These are phyloP conservation scores for Penicillium silybi DNA, from an alignment of 495 filamentous ascomycete species.

Conservation along the genomic window DNA sequence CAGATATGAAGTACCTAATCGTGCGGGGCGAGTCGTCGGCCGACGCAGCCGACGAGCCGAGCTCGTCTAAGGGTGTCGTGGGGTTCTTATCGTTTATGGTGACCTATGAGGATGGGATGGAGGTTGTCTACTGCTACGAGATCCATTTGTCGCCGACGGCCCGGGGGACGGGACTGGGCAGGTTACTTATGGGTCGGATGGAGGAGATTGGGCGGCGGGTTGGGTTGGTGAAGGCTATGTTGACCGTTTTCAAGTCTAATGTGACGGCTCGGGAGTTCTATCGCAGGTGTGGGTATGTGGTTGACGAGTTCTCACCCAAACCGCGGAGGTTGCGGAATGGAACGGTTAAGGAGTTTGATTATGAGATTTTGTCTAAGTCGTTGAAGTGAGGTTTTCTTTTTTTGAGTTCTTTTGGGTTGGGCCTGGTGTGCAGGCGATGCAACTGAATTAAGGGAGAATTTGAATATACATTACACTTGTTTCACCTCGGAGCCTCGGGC, in stretches of 20 bases:
- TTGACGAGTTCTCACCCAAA: conserved; percentile 62
- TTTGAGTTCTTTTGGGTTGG: neutral
- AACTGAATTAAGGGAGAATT: conserved; percentile 7
- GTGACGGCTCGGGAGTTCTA: conserved; percentile 61
- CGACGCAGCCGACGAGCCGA: conserved; percentile 3
- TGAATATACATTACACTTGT: conserved; percentile 61
- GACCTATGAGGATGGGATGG: conserved; percentile 69
- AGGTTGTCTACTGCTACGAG: conserved; percentile 86
- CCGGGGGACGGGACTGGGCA: conserved; percentile 46
- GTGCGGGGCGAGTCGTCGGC: conserved; percentile 32
- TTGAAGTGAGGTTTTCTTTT: conserved; percentile 32
- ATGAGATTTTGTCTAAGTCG: conserved; percentile 66
- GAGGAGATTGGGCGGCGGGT: conserved; percentile 41
- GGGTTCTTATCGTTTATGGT: conserved; percentile 83
- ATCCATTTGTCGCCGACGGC: conserved; percentile 62
- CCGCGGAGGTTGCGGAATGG: conserved; percentile 61
- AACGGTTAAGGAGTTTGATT: conserved; percentile 60
- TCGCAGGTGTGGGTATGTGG: conserved; percentile 58
- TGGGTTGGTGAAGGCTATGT: conserved; percentile 69
- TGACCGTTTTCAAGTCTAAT: conserved; percentile 78
- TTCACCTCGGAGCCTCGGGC: conserved; percentile 80
- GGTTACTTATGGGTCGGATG: conserved; percentile 36
- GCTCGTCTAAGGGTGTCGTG: conserved; percentile 22
- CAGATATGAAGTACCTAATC: conserved; percentile 65
- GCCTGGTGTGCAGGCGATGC: neutral